Evolutionary conservation across 345 rosid species (phyloP).

Genomic region (Lepidium sativum): DNA sequence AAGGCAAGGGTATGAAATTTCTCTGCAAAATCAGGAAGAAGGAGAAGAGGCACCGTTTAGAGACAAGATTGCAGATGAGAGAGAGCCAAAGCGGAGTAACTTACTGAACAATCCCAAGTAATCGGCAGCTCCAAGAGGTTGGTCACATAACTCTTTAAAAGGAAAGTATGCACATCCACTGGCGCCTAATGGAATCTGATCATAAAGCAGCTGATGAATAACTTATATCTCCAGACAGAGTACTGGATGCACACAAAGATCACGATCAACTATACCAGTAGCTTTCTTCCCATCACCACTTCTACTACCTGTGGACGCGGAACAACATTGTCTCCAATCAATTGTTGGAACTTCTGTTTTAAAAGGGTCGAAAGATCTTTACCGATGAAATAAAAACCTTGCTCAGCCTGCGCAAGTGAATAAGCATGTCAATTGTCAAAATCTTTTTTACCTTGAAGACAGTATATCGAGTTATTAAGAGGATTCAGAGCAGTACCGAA

Average conservation of each 20-base stretch:
- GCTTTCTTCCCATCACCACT: conserved; percentile 88
- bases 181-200: conserved; percentile 73
- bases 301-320: conserved; percentile 63
- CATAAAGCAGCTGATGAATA: not conserved
- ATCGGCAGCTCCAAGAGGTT: conserved; percentile 97
- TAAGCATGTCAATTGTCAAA: not conserved
- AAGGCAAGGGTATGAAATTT: conserved; percentile 82
- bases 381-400: conserved; percentile 90
- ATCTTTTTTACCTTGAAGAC: conserved; percentile 10
- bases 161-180: conserved; percentile 87
- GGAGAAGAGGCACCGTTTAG: not conserved
- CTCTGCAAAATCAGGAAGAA: conserved; percentile 40
- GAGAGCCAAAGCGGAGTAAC: conserved; percentile 20
- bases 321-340: conserved; percentile 44
- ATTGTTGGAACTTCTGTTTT: conserved; percentile 57
- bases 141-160: conserved; percentile 85
- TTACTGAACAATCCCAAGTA: conserved; percentile 93
- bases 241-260: not conserved
- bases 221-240: not conserved
- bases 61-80: not conserved
- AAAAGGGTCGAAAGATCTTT: conserved; percentile 46
- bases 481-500: conserved; percentile 42
- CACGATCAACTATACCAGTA: conserved; percentile 39
- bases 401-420: conserved; percentile 52
- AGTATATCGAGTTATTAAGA: not conserved